A percentile compares a stretch with the other conserved stretches of the same genome.
phyloP scores from a whole-genome alignment of 306 rosid species.

The Coriaria nepalensis region DNA sequence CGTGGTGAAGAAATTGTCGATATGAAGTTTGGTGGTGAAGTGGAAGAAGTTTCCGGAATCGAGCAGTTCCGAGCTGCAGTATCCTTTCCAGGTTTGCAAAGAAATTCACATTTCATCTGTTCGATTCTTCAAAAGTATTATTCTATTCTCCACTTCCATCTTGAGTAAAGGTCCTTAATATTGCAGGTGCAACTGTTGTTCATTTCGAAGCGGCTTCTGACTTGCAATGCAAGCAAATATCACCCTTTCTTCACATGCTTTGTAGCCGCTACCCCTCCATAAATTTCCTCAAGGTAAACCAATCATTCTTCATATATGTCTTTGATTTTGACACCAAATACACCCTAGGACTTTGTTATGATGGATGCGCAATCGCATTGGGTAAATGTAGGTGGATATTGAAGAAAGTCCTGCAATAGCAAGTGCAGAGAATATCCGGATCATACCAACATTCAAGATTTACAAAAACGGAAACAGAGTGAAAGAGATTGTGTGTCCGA shows the following conservation, averaged over 20 bases:
- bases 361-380: background rate
- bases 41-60: conserved; percentile 64
- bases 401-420: conserved; percentile 49
- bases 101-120: no score
- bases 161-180: background rate
- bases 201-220: conserved; percentile 66
- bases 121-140: background rate
- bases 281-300: conserved; percentile 71
- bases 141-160: background rate
- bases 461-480: conserved; percentile 73
- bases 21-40: conserved; percentile 85
- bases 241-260: conserved; percentile 58
- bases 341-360: background rate
- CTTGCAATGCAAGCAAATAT: conserved; percentile 58
- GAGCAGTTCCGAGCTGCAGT: conserved; percentile 74
- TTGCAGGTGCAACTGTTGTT: conserved; percentile 69
- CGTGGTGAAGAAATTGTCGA: conserved; percentile 74
- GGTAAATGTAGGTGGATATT: conserved; percentile 59
- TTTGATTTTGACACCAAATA: background rate
- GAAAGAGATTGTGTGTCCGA: conserved; percentile 82
- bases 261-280: conserved; percentile 74
- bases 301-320: background rate
- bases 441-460: conserved; percentile 92
- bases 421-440: conserved; percentile 56
- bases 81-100: conserved; percentile 47